Conservation (phyloP, 2,329 filamentous ascomycete species). For the Clarireedia paspali region DNA sequence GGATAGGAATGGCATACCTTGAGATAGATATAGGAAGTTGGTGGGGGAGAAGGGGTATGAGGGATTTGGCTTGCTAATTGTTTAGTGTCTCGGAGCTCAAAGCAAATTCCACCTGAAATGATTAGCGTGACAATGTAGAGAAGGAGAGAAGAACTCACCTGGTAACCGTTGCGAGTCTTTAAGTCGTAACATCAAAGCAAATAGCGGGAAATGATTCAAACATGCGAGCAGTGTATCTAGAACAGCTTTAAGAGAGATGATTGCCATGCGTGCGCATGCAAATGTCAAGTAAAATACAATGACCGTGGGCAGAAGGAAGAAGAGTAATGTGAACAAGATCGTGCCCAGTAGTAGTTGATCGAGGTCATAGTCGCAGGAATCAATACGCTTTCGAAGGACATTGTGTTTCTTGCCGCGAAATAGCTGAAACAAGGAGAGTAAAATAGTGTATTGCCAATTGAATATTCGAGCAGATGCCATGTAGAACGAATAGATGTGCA, state of each 20-base stretch:
- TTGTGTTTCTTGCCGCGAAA: constrained; percentile 98
- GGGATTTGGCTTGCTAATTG: constrained; percentile 36
- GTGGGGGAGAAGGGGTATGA: constrained; percentile 26
- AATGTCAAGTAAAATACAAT: constrained; percentile 97
- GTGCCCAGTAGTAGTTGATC: constrained; percentile 95
- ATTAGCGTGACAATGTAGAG: constrained; percentile 12
- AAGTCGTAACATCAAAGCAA: constrained; percentile 89
- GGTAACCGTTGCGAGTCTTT: constrained; percentile 89
- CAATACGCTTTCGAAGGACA: constrained; percentile 91
- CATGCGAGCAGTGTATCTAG: constrained; percentile 90
- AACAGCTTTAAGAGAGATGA: constrained; percentile 84
- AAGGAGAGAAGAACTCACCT: constrained; percentile 40
- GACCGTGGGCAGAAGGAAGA: constrained; percentile 90
- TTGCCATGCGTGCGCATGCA: constrained; percentile 86
- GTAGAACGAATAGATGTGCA: constrained; percentile 98
- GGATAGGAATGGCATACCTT: constrained; percentile 48
- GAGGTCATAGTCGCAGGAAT: constrained; percentile 97
- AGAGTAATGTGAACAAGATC: constrained; percentile 90
- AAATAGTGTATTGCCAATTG: constrained; percentile 96
- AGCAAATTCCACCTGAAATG: constrained; percentile 66
- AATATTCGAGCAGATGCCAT: constrained; percentile 94
- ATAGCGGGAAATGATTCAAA: constrained; percentile 94
- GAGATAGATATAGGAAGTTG: constrained; percentile 77
- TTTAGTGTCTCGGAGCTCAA: constrained; percentile 75
- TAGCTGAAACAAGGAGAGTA: constrained; percentile 95